Evolutionary conservation across 768 basidiomycete species (phyloP).

Genomic region (Tulasnella sp.): DNA sequence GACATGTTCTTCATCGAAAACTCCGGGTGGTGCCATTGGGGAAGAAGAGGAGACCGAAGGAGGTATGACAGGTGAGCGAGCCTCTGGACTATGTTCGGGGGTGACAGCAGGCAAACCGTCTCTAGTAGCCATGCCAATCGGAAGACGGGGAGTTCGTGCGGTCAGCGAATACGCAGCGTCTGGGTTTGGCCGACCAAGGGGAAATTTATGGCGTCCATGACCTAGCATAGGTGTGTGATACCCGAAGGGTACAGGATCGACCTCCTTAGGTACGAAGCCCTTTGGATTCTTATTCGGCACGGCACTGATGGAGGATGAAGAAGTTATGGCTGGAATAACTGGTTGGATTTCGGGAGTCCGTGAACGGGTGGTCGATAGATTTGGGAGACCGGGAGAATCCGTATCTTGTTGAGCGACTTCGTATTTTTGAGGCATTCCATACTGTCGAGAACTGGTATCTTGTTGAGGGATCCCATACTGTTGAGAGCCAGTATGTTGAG

Average conservation of each 20-base stretch:
- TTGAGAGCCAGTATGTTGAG: not conserved
- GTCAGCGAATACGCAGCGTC: conserved; percentile 14
- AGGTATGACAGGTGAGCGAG: not conserved
- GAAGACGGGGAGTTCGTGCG: not conserved
- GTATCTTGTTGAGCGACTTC: not conserved
- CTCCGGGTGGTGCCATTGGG: not conserved
- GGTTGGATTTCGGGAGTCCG: not conserved
- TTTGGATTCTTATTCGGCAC: conserved; percentile 9
- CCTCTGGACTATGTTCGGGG: not conserved
- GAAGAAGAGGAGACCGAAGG: not conserved
- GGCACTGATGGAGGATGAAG: not conserved
- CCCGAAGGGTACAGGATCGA: not conserved
- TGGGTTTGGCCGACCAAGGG: conserved; percentile 14
- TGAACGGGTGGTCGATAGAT: not conserved
- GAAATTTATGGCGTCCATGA: not conserved
- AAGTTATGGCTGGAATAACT: not conserved
- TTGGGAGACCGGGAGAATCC: not conserved
- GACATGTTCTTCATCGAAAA: not conserved
- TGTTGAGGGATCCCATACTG: not conserved
- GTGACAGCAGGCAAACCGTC: not conserved
- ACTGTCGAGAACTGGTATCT: not conserved
- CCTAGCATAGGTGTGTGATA: not conserved
- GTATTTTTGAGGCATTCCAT: not conserved
- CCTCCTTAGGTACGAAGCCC: conserved; percentile 14
- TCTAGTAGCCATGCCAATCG: not conserved